A percentile compares a stretch with the other conserved stretches of the same genome.
phyloP scores from a whole-genome alignment of 768 basidiomycete genomes.

The Tubosaeta sp. region DNA sequence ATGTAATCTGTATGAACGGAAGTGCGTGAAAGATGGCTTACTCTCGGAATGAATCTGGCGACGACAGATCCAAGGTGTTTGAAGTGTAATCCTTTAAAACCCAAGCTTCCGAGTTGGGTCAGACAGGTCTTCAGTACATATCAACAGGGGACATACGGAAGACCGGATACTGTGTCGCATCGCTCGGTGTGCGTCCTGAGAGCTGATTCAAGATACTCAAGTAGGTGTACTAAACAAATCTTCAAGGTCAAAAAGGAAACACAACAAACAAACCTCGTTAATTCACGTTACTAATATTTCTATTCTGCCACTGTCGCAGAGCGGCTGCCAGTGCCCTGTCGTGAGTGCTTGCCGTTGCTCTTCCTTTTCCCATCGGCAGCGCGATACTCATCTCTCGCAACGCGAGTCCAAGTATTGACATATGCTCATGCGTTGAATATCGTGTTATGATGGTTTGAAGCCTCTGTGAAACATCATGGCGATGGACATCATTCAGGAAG shows the following conservation, averaged over 20 bases:
- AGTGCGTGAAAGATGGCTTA: conserved; percentile 32
- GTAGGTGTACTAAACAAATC: conserved; percentile 67
- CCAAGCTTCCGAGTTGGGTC: conserved; percentile 59
- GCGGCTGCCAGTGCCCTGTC: conserved; percentile 58
- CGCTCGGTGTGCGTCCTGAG: conserved; percentile 89
- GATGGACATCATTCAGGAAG: conserved; percentile 65
- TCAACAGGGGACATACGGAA: conserved; percentile 54
- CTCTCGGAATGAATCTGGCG: conserved; percentile 68
- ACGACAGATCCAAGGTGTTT: conserved; percentile 56
- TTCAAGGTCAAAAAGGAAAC: background rate
- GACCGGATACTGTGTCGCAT: conserved; percentile 92
- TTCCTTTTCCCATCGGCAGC: conserved; percentile 20
- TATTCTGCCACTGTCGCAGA: conserved; percentile 79
- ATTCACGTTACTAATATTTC: conserved; percentile 88
- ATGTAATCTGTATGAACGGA: background rate
- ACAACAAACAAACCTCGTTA: background rate
- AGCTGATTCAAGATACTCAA: conserved; percentile 86
- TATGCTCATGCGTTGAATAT: conserved; percentile 33
- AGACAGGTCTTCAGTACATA: background rate
- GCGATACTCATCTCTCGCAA: conserved; percentile 36
- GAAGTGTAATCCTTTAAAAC: conserved; percentile 83
- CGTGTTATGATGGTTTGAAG: conserved; percentile 47
- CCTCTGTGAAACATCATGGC: conserved; percentile 55
- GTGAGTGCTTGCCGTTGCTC: conserved; percentile 2
- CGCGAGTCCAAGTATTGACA: conserved; percentile 44